Base-by-base conservation (phyloP, 495 filamentous ascomycete genomes). In the Usnea hakonensis region DNA sequence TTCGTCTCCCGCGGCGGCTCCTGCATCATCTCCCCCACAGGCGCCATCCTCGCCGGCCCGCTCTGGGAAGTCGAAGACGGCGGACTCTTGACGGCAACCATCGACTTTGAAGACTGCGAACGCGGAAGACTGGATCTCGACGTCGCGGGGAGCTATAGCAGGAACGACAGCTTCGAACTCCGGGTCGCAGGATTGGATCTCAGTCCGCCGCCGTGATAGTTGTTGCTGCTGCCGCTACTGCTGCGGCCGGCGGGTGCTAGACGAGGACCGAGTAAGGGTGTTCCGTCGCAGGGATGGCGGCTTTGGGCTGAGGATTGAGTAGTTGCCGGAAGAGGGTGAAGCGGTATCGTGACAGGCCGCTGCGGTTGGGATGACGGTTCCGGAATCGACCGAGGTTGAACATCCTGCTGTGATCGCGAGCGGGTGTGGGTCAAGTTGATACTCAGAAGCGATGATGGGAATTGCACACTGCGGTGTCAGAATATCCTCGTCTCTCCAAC, bases 141-240 rank as follows among this genome's bases (percentile, higher is more conserved):
- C 72, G 81, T 89, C 56, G 88, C 86, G 11, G 90, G 89, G 6
- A 87, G 84, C 67, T 94, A 91, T 74, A 87, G 87, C n/a, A 77
- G 89, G 50, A 90, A 86, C 64, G 90, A 96, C 74, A 78, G 87
- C 3, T 95, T 96, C 73, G 85, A 86, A 69, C 76, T 96, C 46
- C 84, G 79, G 0, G 90, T 95, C 5, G 81, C 86, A 53, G 90
- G 90, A 3, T 64, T 89, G 62, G 87, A 92, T 71, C 69, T 96
- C 62, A 81, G 79, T 65, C 90, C 90, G 30, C 84, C 90, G 50
- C 87, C 86, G 21, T 90, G 41, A 72, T 7, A n/a, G n/a, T n/a
- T n/a, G n/a, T n/a, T n/a, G n/a, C n/a, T n/a, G n/a, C n/a, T n/a
- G n/a, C n/a, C n/a, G n/a, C n/a, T n/a, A n/a, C n/a, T n/a, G n/a